These are phyloP conservation scores for Boletellus sp. DNA, from an alignment of 768 basidiomycete species.

Conservation along the genomic window DNA sequence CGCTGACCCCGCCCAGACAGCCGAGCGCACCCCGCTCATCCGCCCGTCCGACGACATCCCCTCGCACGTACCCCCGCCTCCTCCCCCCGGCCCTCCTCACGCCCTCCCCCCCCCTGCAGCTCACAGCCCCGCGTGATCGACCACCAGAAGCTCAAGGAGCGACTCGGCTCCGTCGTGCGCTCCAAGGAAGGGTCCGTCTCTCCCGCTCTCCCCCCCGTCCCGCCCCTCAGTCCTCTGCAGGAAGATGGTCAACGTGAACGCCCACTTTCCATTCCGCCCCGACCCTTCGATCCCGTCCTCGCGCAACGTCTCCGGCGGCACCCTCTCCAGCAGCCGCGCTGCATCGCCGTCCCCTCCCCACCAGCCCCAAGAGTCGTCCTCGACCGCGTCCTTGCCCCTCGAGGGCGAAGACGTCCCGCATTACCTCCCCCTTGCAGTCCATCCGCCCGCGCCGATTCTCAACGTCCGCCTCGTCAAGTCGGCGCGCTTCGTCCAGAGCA, in stretches of 20 bases:
- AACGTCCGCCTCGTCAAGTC: conserved; percentile 26
- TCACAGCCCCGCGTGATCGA: conserved; percentile 38
- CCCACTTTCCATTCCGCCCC: conserved; percentile 50
- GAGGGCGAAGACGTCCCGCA: conserved; percentile 14
- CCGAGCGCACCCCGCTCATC: conserved; percentile 29
- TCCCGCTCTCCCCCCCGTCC: background rate
- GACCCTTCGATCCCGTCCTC: conserved; percentile 26
- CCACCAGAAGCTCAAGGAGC: conserved; percentile 48
- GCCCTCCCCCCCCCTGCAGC: conserved; percentile 1
- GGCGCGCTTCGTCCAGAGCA: background rate
- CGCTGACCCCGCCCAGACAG: conserved; percentile 9
- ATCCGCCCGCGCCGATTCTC: conserved; percentile 10
- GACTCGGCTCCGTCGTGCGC: conserved; percentile 54
- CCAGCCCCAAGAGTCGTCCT: conserved; percentile 20
- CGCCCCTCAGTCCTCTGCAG: conserved; percentile 30
- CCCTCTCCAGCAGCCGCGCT: conserved; percentile 16
- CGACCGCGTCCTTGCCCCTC: conserved; percentile 16
- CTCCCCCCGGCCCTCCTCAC: conserved; percentile 1
- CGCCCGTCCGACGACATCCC: conserved; percentile 26
- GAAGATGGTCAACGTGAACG: conserved; percentile 69
- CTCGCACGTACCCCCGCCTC: conserved; percentile 13
- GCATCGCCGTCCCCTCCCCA: conserved; percentile 20
- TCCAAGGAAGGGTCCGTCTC: conserved; percentile 54
- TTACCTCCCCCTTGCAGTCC: conserved; percentile 3
- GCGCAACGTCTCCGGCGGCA: conserved; percentile 35